Base-by-base conservation (phyloP, 768 basidiomycete species). In the Pholiota microspora region DNA sequence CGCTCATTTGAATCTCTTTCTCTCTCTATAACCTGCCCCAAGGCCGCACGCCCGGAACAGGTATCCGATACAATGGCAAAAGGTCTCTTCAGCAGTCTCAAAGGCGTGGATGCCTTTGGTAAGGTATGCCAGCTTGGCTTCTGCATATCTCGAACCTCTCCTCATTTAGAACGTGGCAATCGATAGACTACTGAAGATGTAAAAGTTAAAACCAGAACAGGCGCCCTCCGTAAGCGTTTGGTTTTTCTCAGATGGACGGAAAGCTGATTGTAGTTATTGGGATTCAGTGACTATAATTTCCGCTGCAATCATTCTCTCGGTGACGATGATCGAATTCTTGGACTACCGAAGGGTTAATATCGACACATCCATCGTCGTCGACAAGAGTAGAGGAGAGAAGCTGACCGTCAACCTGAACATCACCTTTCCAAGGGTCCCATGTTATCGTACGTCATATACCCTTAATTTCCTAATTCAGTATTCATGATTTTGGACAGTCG, bases 101-200 rank as follows among this genome's bases (percentile, higher is more conserved):
- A 91, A 69, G 92, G 94, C 68, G 81, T 98, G 51, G 97, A 99
- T 78, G 97, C 97, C 72, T 99, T 99, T 79, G 97, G 97, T 58
- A 99, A 98, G 88, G 96, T 96, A 65, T 62, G 79, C 62, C 27
- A 25, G 53, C 45, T 8, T 0, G 60, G 45, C 40, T 21, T 24
- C 23, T 40, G 53, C 42, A 42, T 29, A 56, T 54, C 44, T 60
- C 42, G 53, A 23, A 46, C 44, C 6, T 31, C 29, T n/a, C 28
- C 35, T 42, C 28, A 45, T 64, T 56, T 59, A 57, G 51, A 59
- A 58, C 57, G 54, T 64, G 59, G 61, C 62, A 57, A 59, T 55
- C 38, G 21, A 45, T 57, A 99, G 96, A 99, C 97, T 32, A 92
- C 92, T 70, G 97, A 98, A 68, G 97, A 99, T 78, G 97, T 99